phyloP scores from a whole-genome alignment of 148 eudicot species.

The Limonium bicolor region DNA sequence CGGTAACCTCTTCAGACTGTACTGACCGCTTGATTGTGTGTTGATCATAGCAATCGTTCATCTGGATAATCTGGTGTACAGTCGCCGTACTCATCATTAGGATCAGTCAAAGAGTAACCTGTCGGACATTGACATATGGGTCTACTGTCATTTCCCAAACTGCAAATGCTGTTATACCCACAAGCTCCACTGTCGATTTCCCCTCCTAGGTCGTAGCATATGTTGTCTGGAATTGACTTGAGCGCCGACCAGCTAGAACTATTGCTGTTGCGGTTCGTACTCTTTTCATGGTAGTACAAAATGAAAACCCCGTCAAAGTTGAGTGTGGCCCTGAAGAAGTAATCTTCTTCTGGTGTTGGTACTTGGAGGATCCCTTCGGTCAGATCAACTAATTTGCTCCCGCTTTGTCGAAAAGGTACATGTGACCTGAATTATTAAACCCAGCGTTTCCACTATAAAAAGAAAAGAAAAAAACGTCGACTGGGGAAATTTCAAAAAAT shows the following conservation, averaged over 20 bases:
- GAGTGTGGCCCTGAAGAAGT: slow-evolving; percentile 10
- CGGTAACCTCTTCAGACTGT: slow-evolving; percentile 8
- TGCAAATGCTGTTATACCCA: slow-evolving; percentile 48
- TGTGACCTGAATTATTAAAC: too few relatives aligned
- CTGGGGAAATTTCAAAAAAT: too few relatives aligned
- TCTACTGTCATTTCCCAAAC: slow-evolving; percentile 12
- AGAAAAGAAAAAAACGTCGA: too few relatives aligned
- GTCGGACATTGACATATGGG: slow-evolving; percentile 33
- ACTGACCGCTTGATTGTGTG: neutral
- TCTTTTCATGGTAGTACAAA: slow-evolving; percentile 10
- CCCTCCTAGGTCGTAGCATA: slow-evolving; percentile 11
- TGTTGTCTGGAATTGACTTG: slow-evolving; percentile 22
- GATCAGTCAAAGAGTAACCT: slow-evolving; percentile 22
- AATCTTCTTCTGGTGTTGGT: neutral
- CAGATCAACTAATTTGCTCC: neutral
- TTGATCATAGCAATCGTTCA: slow-evolving; percentile 7
- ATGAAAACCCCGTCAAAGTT: slow-evolving; percentile 26
- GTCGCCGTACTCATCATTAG: slow-evolving; percentile 26
- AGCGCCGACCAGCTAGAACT: slow-evolving; percentile 12
- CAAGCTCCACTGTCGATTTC: slow-evolving; percentile 26
- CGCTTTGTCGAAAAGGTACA: neutral
- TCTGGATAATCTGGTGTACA: slow-evolving; percentile 24
- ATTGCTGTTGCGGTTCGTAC: neutral
- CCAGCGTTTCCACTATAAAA: too few relatives aligned
- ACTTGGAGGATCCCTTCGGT: neutral